A percentile compares a stretch with the other conserved stretches of the same genome.
phyloP scores from a whole-genome alignment of 257 asterid genomes.

The Ophiorrhiza pumila region DNA sequence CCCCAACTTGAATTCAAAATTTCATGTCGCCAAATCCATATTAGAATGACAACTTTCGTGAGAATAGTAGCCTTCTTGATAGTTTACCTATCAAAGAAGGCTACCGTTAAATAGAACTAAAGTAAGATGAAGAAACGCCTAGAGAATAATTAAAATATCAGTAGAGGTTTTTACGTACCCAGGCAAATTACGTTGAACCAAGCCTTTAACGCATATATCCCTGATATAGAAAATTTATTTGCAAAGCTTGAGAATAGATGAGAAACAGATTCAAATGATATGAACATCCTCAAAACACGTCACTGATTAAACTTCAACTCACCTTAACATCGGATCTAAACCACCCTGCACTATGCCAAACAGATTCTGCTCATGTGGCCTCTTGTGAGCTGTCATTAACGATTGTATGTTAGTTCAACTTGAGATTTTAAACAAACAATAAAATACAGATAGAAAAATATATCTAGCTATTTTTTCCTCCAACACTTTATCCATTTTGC shows the following conservation, averaged over 20 bases:
- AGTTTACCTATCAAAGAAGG: not conserved
- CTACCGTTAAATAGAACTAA: not conserved
- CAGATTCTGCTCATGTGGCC: constrained; percentile 87
- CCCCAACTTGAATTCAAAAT: too few species aligned
- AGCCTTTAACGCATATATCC: constrained; percentile 88
- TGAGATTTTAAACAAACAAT: constrained; percentile 7
- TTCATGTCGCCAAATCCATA: too few species aligned
- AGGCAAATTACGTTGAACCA: constrained; percentile 90
- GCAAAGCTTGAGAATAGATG: constrained; percentile 15
- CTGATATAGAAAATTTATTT: constrained; percentile 43
- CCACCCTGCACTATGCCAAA: constrained; percentile 99
- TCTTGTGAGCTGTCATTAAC: constrained; percentile 75
- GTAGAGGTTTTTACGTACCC: constrained; percentile 53
- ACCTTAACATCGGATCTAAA: constrained; percentile 94
- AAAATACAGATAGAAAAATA: not conserved
- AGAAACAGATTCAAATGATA: not conserved
- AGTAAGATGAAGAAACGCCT: constrained; percentile 3
- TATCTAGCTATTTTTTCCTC: not conserved
- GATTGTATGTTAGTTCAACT: not conserved
- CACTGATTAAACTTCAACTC: constrained; percentile 12
- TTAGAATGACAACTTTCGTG: not conserved
- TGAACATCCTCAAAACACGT: not conserved
- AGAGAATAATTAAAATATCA: not conserved
- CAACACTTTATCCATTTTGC: not conserved
- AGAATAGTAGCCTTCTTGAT: not conserved